A percentile compares a stretch with the other conserved stretches of the same genome.
Conservation (phyloP, 1,139 yeast genomes). For the Magnusiomyces clavatus region DNA sequence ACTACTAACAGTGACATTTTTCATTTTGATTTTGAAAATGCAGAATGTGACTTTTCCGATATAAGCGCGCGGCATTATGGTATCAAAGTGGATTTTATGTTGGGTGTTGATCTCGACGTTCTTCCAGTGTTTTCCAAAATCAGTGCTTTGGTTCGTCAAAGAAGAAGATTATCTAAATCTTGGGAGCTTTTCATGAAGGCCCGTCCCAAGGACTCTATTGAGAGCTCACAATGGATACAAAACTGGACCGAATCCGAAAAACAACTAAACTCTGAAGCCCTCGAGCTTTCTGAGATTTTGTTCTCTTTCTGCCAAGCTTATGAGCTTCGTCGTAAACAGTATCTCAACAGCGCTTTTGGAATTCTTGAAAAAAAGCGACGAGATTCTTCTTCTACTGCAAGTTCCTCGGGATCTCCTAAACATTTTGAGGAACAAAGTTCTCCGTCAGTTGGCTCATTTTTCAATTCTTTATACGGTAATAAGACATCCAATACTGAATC, state of each 20-base stretch:
- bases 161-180: constrained; percentile 12
- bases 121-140: constrained; percentile 45
- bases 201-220: not conserved
- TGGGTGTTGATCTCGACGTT: constrained; percentile 48
- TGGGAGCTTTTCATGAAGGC: not conserved
- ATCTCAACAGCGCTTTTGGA: constrained; percentile 12
- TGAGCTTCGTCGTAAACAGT: constrained; percentile 16
- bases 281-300: constrained; percentile 22
- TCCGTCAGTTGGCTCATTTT: too few species aligned
- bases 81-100: constrained; percentile 42
- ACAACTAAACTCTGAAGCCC: constrained; percentile 21
- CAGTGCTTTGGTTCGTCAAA: constrained; percentile 37
- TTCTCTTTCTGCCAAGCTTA: constrained; percentile 20
- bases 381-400: not conserved
- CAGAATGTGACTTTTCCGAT: not conserved
- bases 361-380: constrained; percentile 3
- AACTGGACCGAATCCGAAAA: constrained; percentile 12
- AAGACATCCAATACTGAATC: not conserved
- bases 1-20: too few species aligned
- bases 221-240: not conserved
- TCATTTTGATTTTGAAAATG: too few species aligned
- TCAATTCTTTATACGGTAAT: not conserved
- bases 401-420: not conserved
- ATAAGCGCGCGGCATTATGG: constrained; percentile 17
- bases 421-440: not conserved